Base-by-base conservation (phyloP, 2,329 filamentous ascomycete genomes). In the Fusarium verticillioides region DNA sequence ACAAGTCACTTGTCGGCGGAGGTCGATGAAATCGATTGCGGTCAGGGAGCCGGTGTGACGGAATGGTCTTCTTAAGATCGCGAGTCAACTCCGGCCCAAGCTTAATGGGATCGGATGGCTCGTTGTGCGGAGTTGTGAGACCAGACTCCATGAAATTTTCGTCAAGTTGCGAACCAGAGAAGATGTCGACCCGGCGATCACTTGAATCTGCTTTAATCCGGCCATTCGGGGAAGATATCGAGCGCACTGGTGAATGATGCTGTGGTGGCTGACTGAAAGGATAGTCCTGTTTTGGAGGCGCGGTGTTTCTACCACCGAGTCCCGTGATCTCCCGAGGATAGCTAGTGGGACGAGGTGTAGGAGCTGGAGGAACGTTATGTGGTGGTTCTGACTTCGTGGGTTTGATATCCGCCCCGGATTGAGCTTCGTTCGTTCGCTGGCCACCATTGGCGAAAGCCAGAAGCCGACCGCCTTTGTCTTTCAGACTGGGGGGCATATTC, bases 81-180 rank as follows among this genome's bases (percentile, higher is more conserved):
- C 70, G 75, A 60, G 75, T 63, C 56, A 78, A 63, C 54, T 77
- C 76, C 16, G 72, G 72, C 26, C 58, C 67, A 15, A 78, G 74
- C 44, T 75, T 66, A 47, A 78, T 57, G 28, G 66, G 66, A 19
- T 73, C 77, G 10, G 72, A 76, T 23, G 70, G 78, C 53, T 82
- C 81, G 36, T 80, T 82, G 21, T 76, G 77, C 19, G 82, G 82
- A 19, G 82, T 83, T 16, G 82, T 82, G 9, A 82, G 70, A 11
- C 81, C 80, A 34, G 82, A 84, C 26, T 81, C 78, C 81, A 84
- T 82, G 44, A 84, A 84, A 50, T 78, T 79, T 15, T 84, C 82
- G 18, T 81, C 81, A 9, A 84, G 78, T 64, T 83, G 81, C 9
- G 82, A 84, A 9, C 82, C 82, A 34, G 77, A 79, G 44, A 84